Evolutionary conservation across 371 early-diverging fungal species (phyloP).

Genomic region (Amoeboaphelidium protococcarum): DNA sequence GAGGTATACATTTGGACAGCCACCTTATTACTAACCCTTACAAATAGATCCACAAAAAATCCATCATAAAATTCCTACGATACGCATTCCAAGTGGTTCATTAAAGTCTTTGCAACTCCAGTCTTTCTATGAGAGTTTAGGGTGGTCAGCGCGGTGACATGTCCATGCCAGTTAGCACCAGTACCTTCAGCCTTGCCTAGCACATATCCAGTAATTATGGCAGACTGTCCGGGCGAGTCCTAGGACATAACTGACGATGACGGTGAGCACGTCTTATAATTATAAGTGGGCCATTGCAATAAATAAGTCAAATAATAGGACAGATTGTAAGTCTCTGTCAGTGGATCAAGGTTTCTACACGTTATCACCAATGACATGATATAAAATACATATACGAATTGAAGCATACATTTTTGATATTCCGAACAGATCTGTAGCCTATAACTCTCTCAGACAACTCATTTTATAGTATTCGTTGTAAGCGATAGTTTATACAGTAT

Average conservation of each 20-base stretch:
- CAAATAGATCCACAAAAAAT: slow-evolving; percentile 95
- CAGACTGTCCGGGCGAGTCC: slow-evolving; percentile 9
- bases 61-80: slow-evolving; percentile 31
- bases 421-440: no score
- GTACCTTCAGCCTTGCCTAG: slow-evolving; percentile 92
- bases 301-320: slow-evolving; percentile 76
- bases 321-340: slow-evolving; percentile 78
- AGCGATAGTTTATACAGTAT: no score
- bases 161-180: slow-evolving; percentile 82
- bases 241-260: slow-evolving; percentile 55
- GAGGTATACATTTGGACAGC: slow-evolving; percentile 88
- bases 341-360: slow-evolving; percentile 58
- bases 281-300: slow-evolving; percentile 81
- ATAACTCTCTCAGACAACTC: no score
- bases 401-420: no score
- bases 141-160: slow-evolving; percentile 93
- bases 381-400: no score
- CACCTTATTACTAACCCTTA: slow-evolving; percentile 67
- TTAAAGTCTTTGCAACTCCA: slow-evolving; percentile 67
- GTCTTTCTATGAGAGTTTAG: slow-evolving; percentile 81
- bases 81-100: slow-evolving; percentile 49
- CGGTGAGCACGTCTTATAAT: slow-evolving; percentile 49
- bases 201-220: slow-evolving; percentile 7
- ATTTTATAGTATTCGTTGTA: no score
- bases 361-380: no score